Conservation (phyloP, 345 rosid species). For the Populus davidiana region DNA sequence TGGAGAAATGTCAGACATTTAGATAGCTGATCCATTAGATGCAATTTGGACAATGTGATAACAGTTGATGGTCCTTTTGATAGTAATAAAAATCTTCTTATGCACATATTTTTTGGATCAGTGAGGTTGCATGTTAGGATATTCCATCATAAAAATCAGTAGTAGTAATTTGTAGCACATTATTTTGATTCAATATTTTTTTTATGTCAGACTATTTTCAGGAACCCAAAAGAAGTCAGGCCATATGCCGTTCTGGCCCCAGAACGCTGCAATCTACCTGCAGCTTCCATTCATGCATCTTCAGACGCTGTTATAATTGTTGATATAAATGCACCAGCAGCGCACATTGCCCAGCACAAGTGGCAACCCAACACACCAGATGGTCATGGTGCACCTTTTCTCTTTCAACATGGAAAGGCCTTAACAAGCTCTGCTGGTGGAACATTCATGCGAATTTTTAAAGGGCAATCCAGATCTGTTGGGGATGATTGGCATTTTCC, state of each 20-base stretch:
- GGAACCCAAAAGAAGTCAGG: conserved; percentile 82
- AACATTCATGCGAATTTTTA: conserved; percentile 85
- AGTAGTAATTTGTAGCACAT: conserved; percentile 3
- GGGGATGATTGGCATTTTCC: conserved; percentile 77
- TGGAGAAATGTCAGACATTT: not conserved
- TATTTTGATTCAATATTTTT: conserved; percentile 3
- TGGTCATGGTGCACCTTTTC: conserved; percentile 91
- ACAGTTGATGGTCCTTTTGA: not conserved
- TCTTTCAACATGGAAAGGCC: conserved; percentile 86
- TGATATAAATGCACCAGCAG: conserved; percentile 87
- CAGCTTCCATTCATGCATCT: conserved; percentile 86
- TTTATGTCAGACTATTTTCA: conserved; percentile 77
- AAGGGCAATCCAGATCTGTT: conserved; percentile 62
- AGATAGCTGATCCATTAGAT: not conserved
- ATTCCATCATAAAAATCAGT: not conserved
- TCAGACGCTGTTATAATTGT: conserved; percentile 72
- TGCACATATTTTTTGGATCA: not conserved
- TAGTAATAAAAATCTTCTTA: not conserved
- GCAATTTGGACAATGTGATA: not conserved
- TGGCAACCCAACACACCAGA: conserved; percentile 99
- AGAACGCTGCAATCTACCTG: conserved; percentile 96
- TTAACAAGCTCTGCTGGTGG: conserved; percentile 59
- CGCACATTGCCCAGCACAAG: conserved; percentile 80
- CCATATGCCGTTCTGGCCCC: conserved; percentile 71
- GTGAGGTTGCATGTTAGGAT: conserved; percentile 5